Conservation (phyloP, 371 early-diverging fungal species). For the Lichtheimia corymbifera region DNA sequence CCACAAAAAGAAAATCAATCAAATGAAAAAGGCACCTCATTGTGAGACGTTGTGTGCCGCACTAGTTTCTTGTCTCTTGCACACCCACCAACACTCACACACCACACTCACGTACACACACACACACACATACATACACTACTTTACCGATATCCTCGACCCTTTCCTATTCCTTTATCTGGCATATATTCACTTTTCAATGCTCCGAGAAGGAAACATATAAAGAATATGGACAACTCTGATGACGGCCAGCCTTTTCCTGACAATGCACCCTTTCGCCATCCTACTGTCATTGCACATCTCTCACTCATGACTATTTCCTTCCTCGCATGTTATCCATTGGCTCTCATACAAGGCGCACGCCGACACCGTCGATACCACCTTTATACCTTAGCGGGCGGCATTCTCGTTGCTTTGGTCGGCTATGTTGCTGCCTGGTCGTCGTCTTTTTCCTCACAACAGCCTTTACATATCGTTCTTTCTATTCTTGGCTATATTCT, state of each 20-base stretch:
- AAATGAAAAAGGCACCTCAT: too few species aligned
- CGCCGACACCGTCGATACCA: conserved; percentile 30
- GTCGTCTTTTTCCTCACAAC: not conserved
- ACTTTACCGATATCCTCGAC: not conserved
- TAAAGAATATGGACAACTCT: conserved; percentile 25
- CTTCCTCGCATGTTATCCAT: conserved; percentile 41
- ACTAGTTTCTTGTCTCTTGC: conserved; percentile 6
- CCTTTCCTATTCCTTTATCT: not conserved
- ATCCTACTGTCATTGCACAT: conserved; percentile 43
- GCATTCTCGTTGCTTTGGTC: conserved; percentile 23
- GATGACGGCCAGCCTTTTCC: conserved; percentile 36
- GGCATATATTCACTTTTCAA: not conserved
- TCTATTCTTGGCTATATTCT: conserved; percentile 14
- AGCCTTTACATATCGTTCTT: conserved; percentile 1
- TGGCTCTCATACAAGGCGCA: conserved; percentile 36
- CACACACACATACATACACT: not conserved
- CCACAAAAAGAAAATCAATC: too few species aligned
- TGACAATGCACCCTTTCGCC: conserved; percentile 39
- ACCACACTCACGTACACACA: not conserved
- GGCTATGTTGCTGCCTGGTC: conserved; percentile 33
- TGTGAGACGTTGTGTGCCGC: not conserved
- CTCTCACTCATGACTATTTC: conserved; percentile 35
- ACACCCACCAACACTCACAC: not conserved
- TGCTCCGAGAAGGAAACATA: conserved; percentile 7
- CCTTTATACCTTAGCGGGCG: conserved; percentile 21